Percentiles rank a stretch among this genome's conserved stretches.
phyloP scores from a whole-genome alignment of 108 stramenopile genomes.

The Discostella stelligeroides region DNA sequence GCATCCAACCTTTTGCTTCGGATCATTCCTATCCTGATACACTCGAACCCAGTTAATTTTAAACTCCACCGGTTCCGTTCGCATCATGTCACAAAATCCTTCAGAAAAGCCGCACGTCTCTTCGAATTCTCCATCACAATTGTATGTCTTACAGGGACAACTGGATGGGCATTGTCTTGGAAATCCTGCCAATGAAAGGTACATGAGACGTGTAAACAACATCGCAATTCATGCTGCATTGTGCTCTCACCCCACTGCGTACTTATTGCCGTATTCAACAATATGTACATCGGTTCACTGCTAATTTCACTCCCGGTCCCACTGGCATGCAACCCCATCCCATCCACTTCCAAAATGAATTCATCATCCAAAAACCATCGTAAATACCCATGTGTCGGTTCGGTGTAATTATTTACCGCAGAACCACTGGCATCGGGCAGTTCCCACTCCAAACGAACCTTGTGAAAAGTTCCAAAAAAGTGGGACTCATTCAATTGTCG shows the following conservation, averaged over 20 bases:
- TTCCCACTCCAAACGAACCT: conserved; percentile 95
- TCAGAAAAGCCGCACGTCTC: conserved; percentile 84
- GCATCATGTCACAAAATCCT: conserved; percentile 92
- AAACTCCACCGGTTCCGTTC: conserved; percentile 57
- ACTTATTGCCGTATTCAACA: conserved; percentile 95
- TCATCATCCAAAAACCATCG: conserved; percentile 93
- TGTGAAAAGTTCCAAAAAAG: conserved; percentile 83
- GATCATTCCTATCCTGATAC: too few relatives aligned
- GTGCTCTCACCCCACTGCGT: conserved; percentile 89
- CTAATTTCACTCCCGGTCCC: conserved; percentile 85
- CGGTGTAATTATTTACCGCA: conserved; percentile 26
- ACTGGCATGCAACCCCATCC: conserved; percentile 57
- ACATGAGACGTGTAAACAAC: not conserved
- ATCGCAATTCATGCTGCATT: too few relatives aligned
- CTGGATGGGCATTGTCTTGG: conserved; percentile 69
- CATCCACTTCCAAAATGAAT: conserved; percentile 82
- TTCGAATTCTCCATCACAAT: conserved; percentile 82
- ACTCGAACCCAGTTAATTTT: conserved; percentile 84
- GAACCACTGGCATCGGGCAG: conserved; percentile 58
- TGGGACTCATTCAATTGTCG: conserved; percentile 70
- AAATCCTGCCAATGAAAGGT: conserved; percentile 40
- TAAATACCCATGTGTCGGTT: conserved; percentile 63
- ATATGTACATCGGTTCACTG: conserved; percentile 90
- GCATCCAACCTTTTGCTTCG: too few relatives aligned
- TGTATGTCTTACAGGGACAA: conserved; percentile 83